These are phyloP conservation scores for Phytophthora lateralis DNA, from an alignment of 352 stramenopile genomes.

Conservation along the genomic window DNA sequence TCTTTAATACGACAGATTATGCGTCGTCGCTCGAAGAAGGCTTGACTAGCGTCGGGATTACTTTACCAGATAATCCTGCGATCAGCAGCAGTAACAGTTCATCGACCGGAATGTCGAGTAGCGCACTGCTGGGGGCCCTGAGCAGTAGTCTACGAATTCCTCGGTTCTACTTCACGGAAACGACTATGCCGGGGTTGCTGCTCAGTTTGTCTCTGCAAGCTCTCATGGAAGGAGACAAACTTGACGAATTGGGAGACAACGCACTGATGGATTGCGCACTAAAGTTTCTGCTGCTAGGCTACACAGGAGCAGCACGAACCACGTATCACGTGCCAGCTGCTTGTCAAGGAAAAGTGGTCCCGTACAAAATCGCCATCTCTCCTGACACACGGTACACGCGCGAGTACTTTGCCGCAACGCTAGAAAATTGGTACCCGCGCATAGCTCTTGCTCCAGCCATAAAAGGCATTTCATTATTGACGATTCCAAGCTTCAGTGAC, in stretches of 20 bases:
- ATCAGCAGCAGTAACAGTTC: constrained; percentile 8
- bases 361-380: constrained; percentile 77
- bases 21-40: constrained; percentile 21
- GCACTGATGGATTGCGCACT: constrained; percentile 50
- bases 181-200: constrained; percentile 65
- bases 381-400: constrained; percentile 75
- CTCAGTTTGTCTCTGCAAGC: constrained; percentile 57
- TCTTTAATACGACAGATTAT: constrained; percentile 40
- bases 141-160: constrained; percentile 44
- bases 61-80: constrained; percentile 12
- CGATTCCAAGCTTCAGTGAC: constrained; percentile 57
- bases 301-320: constrained; percentile 43
- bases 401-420: constrained; percentile 49
- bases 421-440: constrained; percentile 69
- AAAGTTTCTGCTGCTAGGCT: constrained; percentile 57
- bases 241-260: constrained; percentile 45
- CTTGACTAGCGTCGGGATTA: constrained; percentile 25
- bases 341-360: constrained; percentile 60
- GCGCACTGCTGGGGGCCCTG: constrained; percentile 17
- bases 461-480: constrained; percentile 49
- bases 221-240: constrained; percentile 46
- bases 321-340: constrained; percentile 49
- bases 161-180: constrained; percentile 71
- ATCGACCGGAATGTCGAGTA: constrained; percentile 13
- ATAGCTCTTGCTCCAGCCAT: constrained; percentile 47